Percentiles rank a stretch among this genome's conserved stretches.
Conservation (phyloP, 306 rosid species). For the Quercus mongolica region DNA sequence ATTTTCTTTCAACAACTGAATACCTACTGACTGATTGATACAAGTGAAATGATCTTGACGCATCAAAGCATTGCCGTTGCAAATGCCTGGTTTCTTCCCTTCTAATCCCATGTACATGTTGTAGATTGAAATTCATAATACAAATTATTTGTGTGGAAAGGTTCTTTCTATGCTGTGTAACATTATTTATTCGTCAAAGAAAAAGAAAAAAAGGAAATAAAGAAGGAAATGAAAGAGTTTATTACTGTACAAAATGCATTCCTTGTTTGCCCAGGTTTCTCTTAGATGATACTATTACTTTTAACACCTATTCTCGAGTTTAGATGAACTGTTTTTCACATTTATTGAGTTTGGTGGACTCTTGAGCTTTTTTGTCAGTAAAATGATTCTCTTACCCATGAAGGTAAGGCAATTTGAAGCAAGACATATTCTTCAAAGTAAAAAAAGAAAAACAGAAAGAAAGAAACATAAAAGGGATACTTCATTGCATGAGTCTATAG, state of each 20-base stretch:
- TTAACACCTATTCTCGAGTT: neutral
- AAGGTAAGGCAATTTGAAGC: no score
- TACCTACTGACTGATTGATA: constrained; percentile 65
- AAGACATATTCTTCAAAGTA: no score
- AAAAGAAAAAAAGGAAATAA: constrained; percentile 25
- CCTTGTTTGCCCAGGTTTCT: neutral
- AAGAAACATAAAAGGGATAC: no score
- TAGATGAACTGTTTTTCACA: neutral
- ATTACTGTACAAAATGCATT: constrained; percentile 13
- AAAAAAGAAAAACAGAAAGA: no score
- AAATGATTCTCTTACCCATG: no score
- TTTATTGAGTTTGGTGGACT: neutral
- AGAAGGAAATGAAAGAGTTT: constrained; percentile 22
- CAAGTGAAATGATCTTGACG: constrained; percentile 45
- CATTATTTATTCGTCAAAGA: constrained; percentile 51
- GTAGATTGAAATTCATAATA: constrained; percentile 62
- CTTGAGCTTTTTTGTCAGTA: no score
- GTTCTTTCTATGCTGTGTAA: constrained; percentile 54
- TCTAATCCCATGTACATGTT: constrained; percentile 69
- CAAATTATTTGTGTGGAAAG: constrained; percentile 60
- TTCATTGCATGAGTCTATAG: no score
- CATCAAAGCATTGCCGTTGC: constrained; percentile 36
- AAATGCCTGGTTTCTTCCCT: constrained; percentile 40
- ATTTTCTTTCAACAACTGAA: constrained; percentile 40
- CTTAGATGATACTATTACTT: neutral